Conservation (phyloP, 2,329 filamentous ascomycete genomes). For the Cladophialophora bantiana region DNA sequence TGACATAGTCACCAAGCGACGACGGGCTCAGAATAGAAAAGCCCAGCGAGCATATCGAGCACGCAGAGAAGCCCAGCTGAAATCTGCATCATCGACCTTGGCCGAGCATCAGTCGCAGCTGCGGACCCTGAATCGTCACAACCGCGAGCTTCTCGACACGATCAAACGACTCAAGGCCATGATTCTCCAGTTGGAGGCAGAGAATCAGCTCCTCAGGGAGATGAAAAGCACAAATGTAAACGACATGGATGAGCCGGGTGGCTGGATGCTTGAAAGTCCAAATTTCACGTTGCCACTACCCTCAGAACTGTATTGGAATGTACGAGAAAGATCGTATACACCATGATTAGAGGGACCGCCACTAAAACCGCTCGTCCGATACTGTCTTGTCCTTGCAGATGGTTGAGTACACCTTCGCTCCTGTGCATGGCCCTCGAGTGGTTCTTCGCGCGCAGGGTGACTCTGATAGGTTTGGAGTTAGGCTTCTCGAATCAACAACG, state of each 20-base stretch:
- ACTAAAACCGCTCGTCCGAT: no score
- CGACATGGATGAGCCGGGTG: background rate
- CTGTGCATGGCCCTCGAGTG: background rate
- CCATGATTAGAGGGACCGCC: background rate
- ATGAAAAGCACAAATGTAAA: background rate
- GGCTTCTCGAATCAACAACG: constrained; percentile 1
- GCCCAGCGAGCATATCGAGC: constrained; percentile 38
- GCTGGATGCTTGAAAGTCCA: background rate
- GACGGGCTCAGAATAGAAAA: constrained; percentile 29
- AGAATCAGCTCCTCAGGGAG: constrained; percentile 17
- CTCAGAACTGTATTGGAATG: background rate
- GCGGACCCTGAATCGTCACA: background rate
- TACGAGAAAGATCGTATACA: background rate
- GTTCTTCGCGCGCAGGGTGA: constrained; percentile 1
- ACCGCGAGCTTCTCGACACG: constrained; percentile 7
- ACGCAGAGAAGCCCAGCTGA: constrained; percentile 35
- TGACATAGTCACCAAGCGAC: constrained; percentile 15
- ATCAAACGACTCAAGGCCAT: constrained; percentile 13
- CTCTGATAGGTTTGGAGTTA: background rate
- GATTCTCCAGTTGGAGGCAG: constrained; percentile 6
- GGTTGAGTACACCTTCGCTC: background rate
- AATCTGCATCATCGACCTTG: constrained; percentile 18
- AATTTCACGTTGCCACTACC: background rate
- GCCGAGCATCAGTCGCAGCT: constrained; percentile 10
- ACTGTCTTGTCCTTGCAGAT: no score